Conservation (phyloP, 169 alveolate species). For the Eimeria brunetti region DNA sequence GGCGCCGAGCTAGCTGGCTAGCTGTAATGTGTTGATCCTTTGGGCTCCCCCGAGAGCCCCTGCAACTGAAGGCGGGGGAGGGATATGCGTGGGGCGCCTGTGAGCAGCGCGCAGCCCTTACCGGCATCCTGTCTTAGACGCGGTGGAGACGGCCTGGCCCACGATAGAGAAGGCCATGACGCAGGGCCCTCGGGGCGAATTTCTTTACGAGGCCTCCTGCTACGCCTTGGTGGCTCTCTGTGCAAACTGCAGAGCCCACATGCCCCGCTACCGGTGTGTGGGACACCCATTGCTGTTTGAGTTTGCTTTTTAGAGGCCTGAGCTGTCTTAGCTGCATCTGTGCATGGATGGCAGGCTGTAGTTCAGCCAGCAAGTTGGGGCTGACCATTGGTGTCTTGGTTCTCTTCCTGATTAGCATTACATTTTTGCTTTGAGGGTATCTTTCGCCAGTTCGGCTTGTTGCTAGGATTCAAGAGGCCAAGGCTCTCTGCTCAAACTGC, state of each 20-base stretch:
- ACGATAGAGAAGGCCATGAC: slow-evolving; percentile 63
- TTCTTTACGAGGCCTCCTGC: slow-evolving; percentile 67
- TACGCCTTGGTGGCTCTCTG: slow-evolving; percentile 73
- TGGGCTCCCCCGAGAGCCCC: too few relatives aligned
- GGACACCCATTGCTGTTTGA: background rate
- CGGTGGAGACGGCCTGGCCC: slow-evolving; percentile 65
- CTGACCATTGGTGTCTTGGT: background rate
- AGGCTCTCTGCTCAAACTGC: background rate
- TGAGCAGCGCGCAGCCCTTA: slow-evolving; percentile 75
- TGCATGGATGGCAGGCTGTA: background rate
- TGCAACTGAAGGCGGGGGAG: background rate
- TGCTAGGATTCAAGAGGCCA: background rate
- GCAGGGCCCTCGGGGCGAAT: slow-evolving; percentile 14
- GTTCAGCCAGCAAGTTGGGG: background rate
- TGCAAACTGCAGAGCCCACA: slow-evolving; percentile 69
- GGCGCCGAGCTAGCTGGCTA: background rate
- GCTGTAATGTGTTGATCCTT: background rate
- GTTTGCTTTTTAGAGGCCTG: background rate
- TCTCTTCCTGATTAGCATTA: too few relatives aligned
- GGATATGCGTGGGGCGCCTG: background rate
- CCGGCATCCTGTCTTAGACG: slow-evolving; percentile 79
- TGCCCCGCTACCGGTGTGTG: slow-evolving; percentile 75
- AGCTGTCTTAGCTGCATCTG: background rate
- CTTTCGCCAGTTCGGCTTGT: background rate
- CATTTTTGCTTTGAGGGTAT: background rate